Percentiles rank a stretch among this genome's conserved stretches.
phyloP scores from a whole-genome alignment of 441 rosid species.

The Dalechampia spathulata region DNA sequence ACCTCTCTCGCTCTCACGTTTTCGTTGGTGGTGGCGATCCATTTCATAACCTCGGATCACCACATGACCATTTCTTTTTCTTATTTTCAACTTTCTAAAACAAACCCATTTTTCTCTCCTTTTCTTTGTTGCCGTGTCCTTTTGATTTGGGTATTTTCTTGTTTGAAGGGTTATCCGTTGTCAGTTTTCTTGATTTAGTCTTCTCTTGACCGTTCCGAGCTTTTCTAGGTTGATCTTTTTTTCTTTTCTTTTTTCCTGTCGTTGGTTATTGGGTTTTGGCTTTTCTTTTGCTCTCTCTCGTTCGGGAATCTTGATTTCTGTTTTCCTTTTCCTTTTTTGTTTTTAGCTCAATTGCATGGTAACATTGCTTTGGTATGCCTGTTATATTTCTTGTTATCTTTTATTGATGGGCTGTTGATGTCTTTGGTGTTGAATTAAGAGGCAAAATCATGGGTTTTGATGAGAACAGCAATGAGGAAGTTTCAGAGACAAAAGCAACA shows the following conservation, averaged over 20 bases:
- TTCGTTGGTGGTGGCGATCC: neutral
- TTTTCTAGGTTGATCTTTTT: conserved; percentile 12
- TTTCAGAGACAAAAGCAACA: conserved; percentile 15
- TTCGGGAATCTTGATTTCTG: too few species aligned
- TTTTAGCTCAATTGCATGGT: neutral
- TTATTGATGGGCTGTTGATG: conserved; percentile 57
- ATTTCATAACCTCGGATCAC: conserved; percentile 43
- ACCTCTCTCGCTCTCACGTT: conserved; percentile 17
- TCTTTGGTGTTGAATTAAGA: conserved; percentile 40
- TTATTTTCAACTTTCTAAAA: conserved; percentile 14
- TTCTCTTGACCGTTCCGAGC: conserved; percentile 17
- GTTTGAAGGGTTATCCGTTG: conserved; percentile 19
- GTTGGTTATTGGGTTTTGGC: conserved; percentile 7
- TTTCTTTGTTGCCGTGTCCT: neutral
- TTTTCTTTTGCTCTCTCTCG: neutral
- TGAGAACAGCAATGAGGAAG: conserved; percentile 29
- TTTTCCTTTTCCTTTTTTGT: neutral
- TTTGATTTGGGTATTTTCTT: conserved; percentile 5
- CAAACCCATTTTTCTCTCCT: neutral
- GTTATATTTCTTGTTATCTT: too few species aligned
- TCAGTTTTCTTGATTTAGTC: conserved; percentile 27
- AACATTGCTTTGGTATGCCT: neutral
- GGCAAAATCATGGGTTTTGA: conserved; percentile 44
- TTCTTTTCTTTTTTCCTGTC: too few species aligned
- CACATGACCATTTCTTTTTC: conserved; percentile 42